Conservation (phyloP, 2,329 filamentous ascomycete genomes). For the Fusarium fracticaudum region DNA sequence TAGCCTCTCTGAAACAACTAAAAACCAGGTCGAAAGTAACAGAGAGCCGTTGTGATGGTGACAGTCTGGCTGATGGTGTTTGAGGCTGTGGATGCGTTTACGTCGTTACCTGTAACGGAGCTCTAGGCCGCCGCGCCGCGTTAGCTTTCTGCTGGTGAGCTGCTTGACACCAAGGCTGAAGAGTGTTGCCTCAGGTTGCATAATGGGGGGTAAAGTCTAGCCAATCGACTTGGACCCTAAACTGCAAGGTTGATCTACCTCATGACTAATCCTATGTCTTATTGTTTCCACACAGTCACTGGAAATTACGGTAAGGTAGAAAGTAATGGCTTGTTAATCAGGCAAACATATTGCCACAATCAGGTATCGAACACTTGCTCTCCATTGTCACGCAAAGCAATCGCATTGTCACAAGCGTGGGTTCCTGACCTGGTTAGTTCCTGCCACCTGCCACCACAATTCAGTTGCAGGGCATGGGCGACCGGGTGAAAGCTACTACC, state of each 20-base stretch:
- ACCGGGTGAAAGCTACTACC: slow-evolving; percentile 21
- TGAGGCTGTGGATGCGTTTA: slow-evolving; percentile 38
- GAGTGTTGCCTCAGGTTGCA: slow-evolving; percentile 38
- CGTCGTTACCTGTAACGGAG: slow-evolving; percentile 45
- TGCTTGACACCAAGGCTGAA: slow-evolving; percentile 26
- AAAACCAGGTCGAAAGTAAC: slow-evolving; percentile 9
- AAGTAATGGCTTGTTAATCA: slow-evolving; percentile 13
- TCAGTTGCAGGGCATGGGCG: slow-evolving; percentile 27
- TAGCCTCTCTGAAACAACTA: neutral
- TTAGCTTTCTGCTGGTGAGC: slow-evolving; percentile 45
- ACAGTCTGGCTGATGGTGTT: slow-evolving; percentile 33
- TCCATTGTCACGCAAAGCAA: neutral
- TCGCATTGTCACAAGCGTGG: slow-evolving; percentile 15
- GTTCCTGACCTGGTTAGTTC: slow-evolving; percentile 3
- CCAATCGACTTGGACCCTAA: neutral
- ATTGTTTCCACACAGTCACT: neutral
- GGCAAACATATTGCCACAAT: slow-evolving; percentile 19
- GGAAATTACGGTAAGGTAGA: neutral
- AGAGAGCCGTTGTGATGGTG: slow-evolving; percentile 29
- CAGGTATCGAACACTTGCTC: slow-evolving; percentile 16
- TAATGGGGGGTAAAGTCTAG: neutral
- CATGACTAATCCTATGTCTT: neutral
- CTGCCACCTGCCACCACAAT: slow-evolving; percentile 33
- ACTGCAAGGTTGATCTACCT: slow-evolving; percentile 18
- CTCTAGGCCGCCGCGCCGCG: slow-evolving; percentile 56